Percentiles rank a stretch among this genome's conserved stretches.
These are phyloP conservation scores for Trapa bicornis DNA, from an alignment of 345 rosid species.

Conservation along the genomic window DNA sequence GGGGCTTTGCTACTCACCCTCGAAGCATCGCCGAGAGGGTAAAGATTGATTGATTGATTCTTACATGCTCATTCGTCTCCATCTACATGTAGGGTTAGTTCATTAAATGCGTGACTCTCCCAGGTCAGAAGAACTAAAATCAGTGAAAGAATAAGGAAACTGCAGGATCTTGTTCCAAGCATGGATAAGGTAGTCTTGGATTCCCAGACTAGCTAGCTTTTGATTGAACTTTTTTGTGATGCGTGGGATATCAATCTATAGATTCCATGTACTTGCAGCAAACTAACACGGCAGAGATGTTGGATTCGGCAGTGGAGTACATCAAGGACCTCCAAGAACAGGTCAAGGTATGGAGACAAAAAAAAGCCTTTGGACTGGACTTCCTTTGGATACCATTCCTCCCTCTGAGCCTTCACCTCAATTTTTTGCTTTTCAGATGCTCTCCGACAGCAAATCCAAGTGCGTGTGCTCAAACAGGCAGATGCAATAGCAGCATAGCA, in stretches of 20 bases:
- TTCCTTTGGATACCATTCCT: neutral
- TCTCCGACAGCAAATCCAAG: slow-evolving; percentile 29
- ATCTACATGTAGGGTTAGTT: neutral
- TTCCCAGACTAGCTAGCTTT: neutral
- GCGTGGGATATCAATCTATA: neutral
- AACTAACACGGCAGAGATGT: slow-evolving; percentile 65
- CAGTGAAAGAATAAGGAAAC: slow-evolving; percentile 52
- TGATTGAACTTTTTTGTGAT: neutral
- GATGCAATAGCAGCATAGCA: neutral
- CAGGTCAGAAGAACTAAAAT: slow-evolving; percentile 61
- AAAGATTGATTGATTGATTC: neutral
- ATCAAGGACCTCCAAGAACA: slow-evolving; percentile 58
- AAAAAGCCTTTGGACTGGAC: neutral
- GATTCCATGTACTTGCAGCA: slow-evolving; percentile 27
- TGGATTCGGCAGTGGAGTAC: slow-evolving; percentile 58
- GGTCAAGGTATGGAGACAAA: slow-evolving; percentile 31
- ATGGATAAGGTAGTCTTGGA: slow-evolving; percentile 44
- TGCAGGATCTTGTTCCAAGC: slow-evolving; percentile 56
- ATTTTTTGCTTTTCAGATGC: slow-evolving; percentile 22
- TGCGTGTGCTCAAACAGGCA: slow-evolving; percentile 34
- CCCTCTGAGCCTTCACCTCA: neutral
- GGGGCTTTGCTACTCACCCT: slow-evolving; percentile 91
- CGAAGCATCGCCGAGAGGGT: slow-evolving; percentile 97
- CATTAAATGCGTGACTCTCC: neutral
- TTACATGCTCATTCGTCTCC: neutral